Conservation (phyloP, 768 basidiomycete genomes). For the Panus rudis region DNA sequence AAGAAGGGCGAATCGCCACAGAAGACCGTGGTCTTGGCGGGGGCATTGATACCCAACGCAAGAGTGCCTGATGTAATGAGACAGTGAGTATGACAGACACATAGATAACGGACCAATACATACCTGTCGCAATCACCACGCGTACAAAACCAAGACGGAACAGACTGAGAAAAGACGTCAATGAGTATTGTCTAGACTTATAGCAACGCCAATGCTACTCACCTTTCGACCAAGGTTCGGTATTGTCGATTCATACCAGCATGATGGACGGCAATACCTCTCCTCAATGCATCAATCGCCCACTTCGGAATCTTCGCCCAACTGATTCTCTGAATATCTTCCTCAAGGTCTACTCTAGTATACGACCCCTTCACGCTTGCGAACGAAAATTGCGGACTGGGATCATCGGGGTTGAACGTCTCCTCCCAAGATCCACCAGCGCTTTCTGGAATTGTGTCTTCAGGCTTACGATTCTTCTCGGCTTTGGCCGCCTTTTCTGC, state of each 20-base stretch:
- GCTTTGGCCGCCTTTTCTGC: slow-evolving; percentile 32
- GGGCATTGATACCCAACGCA: slow-evolving; percentile 72
- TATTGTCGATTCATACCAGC: slow-evolving; percentile 62
- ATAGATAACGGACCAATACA: slow-evolving; percentile 2
- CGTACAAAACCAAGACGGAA: slow-evolving; percentile 58
- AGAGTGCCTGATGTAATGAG: slow-evolving; percentile 40
- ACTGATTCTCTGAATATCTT: slow-evolving; percentile 36
- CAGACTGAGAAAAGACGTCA: slow-evolving; percentile 29
- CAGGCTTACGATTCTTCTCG: slow-evolving; percentile 28
- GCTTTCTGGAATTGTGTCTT: slow-evolving; percentile 16
- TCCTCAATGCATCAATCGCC: slow-evolving; percentile 39
- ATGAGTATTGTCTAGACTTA: neutral
- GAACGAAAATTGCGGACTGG: slow-evolving; percentile 56
- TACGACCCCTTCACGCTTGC: slow-evolving; percentile 36
- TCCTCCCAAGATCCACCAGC: slow-evolving; percentile 37
- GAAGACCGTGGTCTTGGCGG: slow-evolving; percentile 59
- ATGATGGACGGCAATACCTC: slow-evolving; percentile 68
- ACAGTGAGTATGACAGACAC: neutral
- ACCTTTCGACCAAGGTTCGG: slow-evolving; percentile 52
- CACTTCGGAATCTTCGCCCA: slow-evolving; percentile 32
- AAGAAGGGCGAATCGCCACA: slow-evolving; percentile 54
- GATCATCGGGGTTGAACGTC: slow-evolving; percentile 51
- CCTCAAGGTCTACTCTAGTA: slow-evolving; percentile 39
- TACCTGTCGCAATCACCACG: slow-evolving; percentile 62
- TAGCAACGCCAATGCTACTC: neutral